A percentile compares a stretch with the other conserved stretches of the same genome.
Evolutionary conservation across 1,284 basidiomycete species (phyloP).

Genomic region (Leccinum fallax): DNA sequence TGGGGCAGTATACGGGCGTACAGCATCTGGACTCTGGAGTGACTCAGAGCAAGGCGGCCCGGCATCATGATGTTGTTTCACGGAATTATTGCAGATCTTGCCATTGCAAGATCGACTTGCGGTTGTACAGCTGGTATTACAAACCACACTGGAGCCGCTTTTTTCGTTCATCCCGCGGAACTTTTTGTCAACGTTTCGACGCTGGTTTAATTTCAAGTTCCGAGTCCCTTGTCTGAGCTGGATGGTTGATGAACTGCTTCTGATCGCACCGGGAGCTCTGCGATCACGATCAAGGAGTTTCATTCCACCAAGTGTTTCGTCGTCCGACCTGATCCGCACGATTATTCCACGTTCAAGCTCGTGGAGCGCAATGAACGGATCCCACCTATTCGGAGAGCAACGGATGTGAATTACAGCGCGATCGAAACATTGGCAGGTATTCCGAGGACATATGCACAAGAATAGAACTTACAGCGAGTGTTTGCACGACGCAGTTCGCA

Average conservation of each 20-base stretch:
- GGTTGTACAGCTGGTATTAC: not conserved
- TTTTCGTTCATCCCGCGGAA: not conserved
- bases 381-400: not conserved
- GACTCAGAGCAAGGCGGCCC: not conserved
- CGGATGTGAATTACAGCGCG: not conserved
- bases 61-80: no score
- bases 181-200: not conserved
- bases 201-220: not conserved
- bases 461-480: not conserved
- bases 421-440: not conserved
- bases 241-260: not conserved
- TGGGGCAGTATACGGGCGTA: not conserved
- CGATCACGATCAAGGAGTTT: not conserved
- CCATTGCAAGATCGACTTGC: not conserved
- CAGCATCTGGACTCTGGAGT: not conserved
- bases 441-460: not conserved
- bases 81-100: no score
- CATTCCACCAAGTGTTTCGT: not conserved
- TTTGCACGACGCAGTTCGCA: not conserved
- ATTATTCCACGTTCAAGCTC: not conserved
- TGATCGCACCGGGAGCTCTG: not conserved
- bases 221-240: not conserved
- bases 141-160: not conserved
- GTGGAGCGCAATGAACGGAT: not conserved
- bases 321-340: not conserved